Base-by-base conservation (phyloP, 495 filamentous ascomycete genomes). In the Astrocystis sublimbata region DNA sequence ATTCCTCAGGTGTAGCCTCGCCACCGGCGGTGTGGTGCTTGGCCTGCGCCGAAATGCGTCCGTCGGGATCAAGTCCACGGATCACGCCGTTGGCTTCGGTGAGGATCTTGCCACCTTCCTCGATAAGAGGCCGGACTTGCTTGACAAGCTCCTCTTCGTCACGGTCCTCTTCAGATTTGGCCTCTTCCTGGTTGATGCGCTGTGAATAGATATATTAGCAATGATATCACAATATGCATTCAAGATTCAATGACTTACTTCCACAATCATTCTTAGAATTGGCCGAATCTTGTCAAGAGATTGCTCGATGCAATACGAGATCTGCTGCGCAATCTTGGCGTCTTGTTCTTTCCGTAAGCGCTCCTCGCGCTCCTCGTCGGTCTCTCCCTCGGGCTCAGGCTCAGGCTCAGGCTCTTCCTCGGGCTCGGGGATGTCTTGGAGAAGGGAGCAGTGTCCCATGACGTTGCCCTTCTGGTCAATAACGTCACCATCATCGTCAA, bases 121-220 rank as follows among this genome's bases (percentile, higher is more conserved):
- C 92, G 68, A 97, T 87, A 17, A 96, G 77, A 0, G 93, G 93
- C 67, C 88, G 90, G 67, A 96, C 90, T 50, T 91, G 80, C 68
- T 90, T 81, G 68, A 97, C 93, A 13, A 97, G 84, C 62, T 88
- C 81, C 65, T 97, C 92, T 69, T 97, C 93, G 72, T 97, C 92
- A 19, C 96, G 86, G 66, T 97, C 91, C 8, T 96, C 92, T 72
- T 90, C 88, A n/a, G 90, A 87, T 7, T 88, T 92, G 60, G 86
- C 83, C 63, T 96, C 90, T 38, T 92, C 93, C 58, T 81, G 80
- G 55, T 94, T 90, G 66, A 97, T 86, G 70, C 85, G 81, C 88
- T 94, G 45, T 40, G 43, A 41, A 41, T 35, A 35, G 17, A 19
- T 46, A 40, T 23, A 62, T 62, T 31, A 52, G 19, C 21, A 13